Evolutionary conservation across 768 basidiomycete genomes (phyloP), one percentile per base, ranked within the genome.

Genomic region (Rhizopogon roseolus): DNA sequence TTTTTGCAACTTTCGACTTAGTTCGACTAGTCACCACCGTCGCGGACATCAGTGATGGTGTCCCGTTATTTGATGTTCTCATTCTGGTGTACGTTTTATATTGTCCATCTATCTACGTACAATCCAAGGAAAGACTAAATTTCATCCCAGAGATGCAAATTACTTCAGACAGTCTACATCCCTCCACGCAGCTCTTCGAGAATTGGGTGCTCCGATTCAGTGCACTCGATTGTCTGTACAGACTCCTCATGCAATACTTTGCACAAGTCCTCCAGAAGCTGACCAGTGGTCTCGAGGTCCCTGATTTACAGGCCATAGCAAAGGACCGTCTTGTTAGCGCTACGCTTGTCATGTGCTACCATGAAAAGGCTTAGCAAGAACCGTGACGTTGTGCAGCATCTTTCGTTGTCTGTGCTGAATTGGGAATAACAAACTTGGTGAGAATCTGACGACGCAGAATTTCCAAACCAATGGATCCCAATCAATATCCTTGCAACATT

Each of bases 191-290:
- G 51, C 77, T 77, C 2, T 82, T 86, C 10, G 91, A 93, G 63
- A 94, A 91, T 69, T 96, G 93, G 93, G 90, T 93, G 53, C 71
- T 93, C 32, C 84, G 92, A 11, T 92, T 93, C 69, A 86, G 79
- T 67, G 70, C 86, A 8, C 79, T 95, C 56, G 94, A 95, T 64
- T 81, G 88, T 22, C 77, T 94, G 49, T 94, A 92, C 69, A 80
- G 93, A 42, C 81, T 93, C 38, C 87, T 94, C 76, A 91, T 88
- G 2, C 90, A 92, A 64, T 96, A 93, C 68, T 89, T 88, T 61
- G 81, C 85, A 44, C 86, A 93, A 68, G 81, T 91, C 3, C 79
- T 95, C 17, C 87, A 89, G 63, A 89, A 89, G 52, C 86, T 87
- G 0, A 86, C 88, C 1, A 78, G 80, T 41, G 77, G 82, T 8